Percentiles rank a stretch among this genome's conserved stretches.
These are phyloP conservation scores for Tribonema minus DNA, from an alignment of 108 stramenopile species.

Conservation along the genomic window DNA sequence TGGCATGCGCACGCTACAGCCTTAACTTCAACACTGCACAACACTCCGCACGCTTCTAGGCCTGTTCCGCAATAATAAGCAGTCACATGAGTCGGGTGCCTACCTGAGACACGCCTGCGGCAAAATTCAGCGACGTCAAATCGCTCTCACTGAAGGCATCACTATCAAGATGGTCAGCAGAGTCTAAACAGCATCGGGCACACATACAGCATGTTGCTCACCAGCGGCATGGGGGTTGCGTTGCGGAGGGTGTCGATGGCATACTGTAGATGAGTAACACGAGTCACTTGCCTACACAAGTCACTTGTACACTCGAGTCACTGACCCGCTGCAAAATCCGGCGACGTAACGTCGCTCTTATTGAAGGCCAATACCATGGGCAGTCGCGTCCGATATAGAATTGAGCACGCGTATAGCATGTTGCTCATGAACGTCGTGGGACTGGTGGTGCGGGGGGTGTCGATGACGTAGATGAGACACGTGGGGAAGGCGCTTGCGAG, in stretches of 20 bases:
- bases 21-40: too few relatives aligned
- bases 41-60: too few relatives aligned
- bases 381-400: constrained; percentile 86
- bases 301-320: too few relatives aligned
- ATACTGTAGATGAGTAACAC: constrained; percentile 83
- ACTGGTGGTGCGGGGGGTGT: constrained; percentile 85
- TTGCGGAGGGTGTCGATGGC: constrained; percentile 94
- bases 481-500: constrained; percentile 92
- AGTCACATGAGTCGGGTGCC: too few relatives aligned
- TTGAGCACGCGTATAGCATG: constrained; percentile 97
- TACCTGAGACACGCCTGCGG: too few relatives aligned
- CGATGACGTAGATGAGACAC: constrained; percentile 81
- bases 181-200: constrained; percentile 88
- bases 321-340: constrained; percentile 47
- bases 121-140: constrained; percentile 70
- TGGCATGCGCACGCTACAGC: too few relatives aligned
- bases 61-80: too few relatives aligned
- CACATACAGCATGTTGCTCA: constrained; percentile 99
- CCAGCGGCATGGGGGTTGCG: constrained; percentile 87
- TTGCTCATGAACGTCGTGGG: constrained; percentile 99
- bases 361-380: constrained; percentile 93
- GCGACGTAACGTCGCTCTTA: constrained; percentile 68
- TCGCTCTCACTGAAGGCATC: constrained; percentile 97
- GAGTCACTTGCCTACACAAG: too few relatives aligned
- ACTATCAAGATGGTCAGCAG: constrained; percentile 86